Percentiles rank a stretch among this genome's conserved stretches.
Conservation (phyloP, 1,284 basidiomycete species). For the Rhodofomes roseus region DNA sequence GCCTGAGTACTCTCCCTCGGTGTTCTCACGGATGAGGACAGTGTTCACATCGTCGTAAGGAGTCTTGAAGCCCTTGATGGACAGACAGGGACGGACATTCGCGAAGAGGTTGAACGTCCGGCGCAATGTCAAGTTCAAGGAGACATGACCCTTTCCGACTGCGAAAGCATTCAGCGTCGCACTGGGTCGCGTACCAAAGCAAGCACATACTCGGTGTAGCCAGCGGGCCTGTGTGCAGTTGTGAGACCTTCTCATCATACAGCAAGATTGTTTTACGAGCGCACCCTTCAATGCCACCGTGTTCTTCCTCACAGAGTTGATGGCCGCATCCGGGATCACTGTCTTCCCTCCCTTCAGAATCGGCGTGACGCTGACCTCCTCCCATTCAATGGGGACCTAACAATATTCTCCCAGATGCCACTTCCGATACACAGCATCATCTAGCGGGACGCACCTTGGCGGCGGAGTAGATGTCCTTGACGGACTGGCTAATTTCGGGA, state of each 20-base stretch:
- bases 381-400: conserved; percentile 96
- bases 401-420: not conserved
- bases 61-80: conserved; percentile 96
- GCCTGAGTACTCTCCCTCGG: conserved; percentile 99
- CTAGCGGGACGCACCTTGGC: conserved; percentile 57
- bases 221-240: conserved; percentile 62
- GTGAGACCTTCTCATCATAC: not conserved
- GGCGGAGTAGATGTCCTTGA: conserved; percentile 91
- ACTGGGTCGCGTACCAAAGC: not conserved
- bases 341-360: conserved; percentile 95
- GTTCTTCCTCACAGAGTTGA: conserved; percentile 93
- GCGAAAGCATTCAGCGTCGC: not conserved
- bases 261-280: conserved; percentile 15
- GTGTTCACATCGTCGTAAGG: conserved; percentile 98
- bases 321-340: conserved; percentile 91
- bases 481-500: conserved; percentile 95
- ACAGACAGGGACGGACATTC: conserved; percentile 96
- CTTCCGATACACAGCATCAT: not conserved
- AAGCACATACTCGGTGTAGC: conserved; percentile 91
- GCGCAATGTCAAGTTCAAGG: conserved; percentile 94
- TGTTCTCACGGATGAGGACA: conserved; percentile 98
- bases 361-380: conserved; percentile 96
- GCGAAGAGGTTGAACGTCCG: conserved; percentile 98
- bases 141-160: conserved; percentile 99
- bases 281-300: conserved; percentile 96